phyloP scores from a whole-genome alignment of 768 basidiomycete genomes.

The Dictyophora rubrovolvata region DNA sequence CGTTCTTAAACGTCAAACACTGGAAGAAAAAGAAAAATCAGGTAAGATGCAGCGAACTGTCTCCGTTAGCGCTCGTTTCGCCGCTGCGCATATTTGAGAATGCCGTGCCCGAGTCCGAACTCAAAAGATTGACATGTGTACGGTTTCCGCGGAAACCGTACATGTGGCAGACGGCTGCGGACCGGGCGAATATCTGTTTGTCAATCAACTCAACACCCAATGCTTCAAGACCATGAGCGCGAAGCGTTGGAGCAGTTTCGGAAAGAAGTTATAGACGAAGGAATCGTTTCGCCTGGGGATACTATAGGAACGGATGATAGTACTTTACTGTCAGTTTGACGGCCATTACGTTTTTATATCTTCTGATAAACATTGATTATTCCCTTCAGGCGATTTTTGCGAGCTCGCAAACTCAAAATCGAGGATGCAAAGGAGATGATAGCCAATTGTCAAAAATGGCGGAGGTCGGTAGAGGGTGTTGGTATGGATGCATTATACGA shows the following conservation, averaged over 20 bases:
- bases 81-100: too few relatives aligned
- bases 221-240: background rate
- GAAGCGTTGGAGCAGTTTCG: constrained; percentile 40
- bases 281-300: constrained; percentile 47
- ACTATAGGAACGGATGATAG: constrained; percentile 49
- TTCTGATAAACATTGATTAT: background rate
- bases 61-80: too few relatives aligned
- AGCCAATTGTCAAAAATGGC: constrained; percentile 56
- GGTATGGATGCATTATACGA: constrained; percentile 58
- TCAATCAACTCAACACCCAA: background rate
- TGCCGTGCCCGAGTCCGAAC: too few relatives aligned
- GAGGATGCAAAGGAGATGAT: constrained; percentile 55
- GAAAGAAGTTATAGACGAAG: constrained; percentile 39
- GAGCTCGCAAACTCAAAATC: constrained; percentile 56
- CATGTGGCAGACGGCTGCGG: too few relatives aligned
- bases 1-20: too few relatives aligned
- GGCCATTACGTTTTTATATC: background rate
- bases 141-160: too few relatives aligned
- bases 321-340: constrained; percentile 44
- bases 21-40: too few relatives aligned
- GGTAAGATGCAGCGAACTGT: too few relatives aligned
- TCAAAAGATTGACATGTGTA: too few relatives aligned
- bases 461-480: constrained; percentile 49
- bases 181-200: too few relatives aligned
- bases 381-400: constrained; percentile 48